Evolutionary conservation across 2,329 filamentous ascomycete genomes (phyloP).

Genomic region (Exophiala calicioides): DNA sequence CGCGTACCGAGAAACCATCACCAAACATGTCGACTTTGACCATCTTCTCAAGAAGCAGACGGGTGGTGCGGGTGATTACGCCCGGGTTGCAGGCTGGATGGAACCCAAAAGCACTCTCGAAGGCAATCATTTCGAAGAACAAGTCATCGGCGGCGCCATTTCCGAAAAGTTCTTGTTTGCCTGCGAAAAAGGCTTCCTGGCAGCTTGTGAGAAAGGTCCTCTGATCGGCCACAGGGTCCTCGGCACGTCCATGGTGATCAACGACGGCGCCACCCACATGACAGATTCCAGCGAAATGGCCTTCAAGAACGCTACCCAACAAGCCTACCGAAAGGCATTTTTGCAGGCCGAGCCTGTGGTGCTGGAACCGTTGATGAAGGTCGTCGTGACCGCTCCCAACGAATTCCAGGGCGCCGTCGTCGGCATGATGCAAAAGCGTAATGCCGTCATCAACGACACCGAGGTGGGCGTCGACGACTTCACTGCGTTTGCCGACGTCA

Average conservation of each 20-base stretch:
- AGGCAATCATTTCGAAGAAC: constrained; percentile 80
- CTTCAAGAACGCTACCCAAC: constrained; percentile 91
- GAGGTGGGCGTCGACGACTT: constrained; percentile 95
- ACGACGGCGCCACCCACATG: constrained; percentile 94
- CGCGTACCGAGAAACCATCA: constrained; percentile 93
- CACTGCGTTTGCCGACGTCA: constrained; percentile 87
- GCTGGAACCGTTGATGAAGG: constrained; percentile 97
- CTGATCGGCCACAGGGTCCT: constrained; percentile 91
- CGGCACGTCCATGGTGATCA: constrained; percentile 85
- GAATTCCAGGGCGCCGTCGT: constrained; percentile 98
- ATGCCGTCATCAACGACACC: constrained; percentile 90
- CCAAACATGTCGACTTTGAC: constrained; percentile 78
- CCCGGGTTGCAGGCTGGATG: constrained; percentile 86
- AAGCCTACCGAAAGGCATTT: constrained; percentile 96
- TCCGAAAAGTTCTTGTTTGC: constrained; percentile 94
- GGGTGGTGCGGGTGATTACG: constrained; percentile 92
- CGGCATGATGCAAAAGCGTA: constrained; percentile 93
- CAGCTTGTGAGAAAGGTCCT: constrained; percentile 80
- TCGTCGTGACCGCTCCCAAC: constrained; percentile 88
- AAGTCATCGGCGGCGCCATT: constrained; percentile 85
- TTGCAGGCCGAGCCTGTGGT: constrained; percentile 76
- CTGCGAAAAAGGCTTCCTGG: constrained; percentile 91
- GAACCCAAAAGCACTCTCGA: constrained; percentile 76
- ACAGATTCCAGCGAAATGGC: constrained; percentile 97
- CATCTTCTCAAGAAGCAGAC: constrained; percentile 93